Evolutionary conservation across 805 yeast genomes (phyloP), one percentile per base, ranked within the genome.

Genomic region (Kodamaea laetipori): DNA sequence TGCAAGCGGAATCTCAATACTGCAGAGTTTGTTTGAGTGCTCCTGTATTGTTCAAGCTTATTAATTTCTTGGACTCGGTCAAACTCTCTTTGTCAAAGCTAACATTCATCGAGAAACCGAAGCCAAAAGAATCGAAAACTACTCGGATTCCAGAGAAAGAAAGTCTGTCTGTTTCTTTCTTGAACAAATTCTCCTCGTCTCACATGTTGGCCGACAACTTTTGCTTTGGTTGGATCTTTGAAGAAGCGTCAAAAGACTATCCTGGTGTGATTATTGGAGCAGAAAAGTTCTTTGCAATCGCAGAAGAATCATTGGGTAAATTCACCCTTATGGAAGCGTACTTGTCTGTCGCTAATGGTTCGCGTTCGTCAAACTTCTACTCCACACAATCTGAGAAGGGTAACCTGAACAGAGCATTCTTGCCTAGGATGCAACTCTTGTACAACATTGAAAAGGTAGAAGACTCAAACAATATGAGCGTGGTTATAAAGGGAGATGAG

Each of bases 211-310:
- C 88, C 0, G 76, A 81, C 51, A 78, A 84, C 49, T 70, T 86
- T 46, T 85, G 95, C 48, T 46, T 85, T 25, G 95, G 96, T 0
- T 88, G 96, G 90, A 58, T 85, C 3, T 85, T 84, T 56, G 81
- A 77, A n/a, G 60, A 60, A 4, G 57, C 60, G 1, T 47, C 56
- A 1, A 73, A 71, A 16, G 67, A 63, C 23, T 71, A 67, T 41
- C 89, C 89, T 0, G 97, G 97, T 8, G 56, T 88, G n/a, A 81
- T 86, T 28, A 48, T 81, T 23, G 97, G 97, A 0, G 87, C 85
- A 43, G 88, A 86, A 50, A 67, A 82, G 12, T 77, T 88, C 15
- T 85, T 82, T 48, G 80, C 88, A 1, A 77, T 81, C 0, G 74
- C 82, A 16, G 82, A 81, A 36, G 76, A 77, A 12, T 70, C 69